Evolutionary conservation across 2,329 filamentous ascomycete species (phyloP), one percentile per base, ranked within the genome.

Genomic region (Penicillium sp.): DNA sequence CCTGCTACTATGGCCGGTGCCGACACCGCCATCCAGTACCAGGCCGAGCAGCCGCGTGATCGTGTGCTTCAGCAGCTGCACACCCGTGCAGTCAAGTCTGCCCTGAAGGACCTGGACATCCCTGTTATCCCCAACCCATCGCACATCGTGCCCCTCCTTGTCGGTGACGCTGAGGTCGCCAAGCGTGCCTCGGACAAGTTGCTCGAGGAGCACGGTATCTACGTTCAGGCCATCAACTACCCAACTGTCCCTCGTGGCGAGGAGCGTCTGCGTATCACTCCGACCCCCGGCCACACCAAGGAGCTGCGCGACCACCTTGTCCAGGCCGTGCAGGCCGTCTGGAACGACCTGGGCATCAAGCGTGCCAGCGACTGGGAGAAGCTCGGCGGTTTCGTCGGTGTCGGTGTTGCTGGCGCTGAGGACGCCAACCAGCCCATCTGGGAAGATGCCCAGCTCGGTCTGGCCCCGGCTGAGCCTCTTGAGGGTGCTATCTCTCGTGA

Each of bases 211-310:
- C 90, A 96, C 80, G 86, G 87, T 60, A 97, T 99, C 72, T 99
- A 99, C 73, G 95, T 99, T 26, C 95, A 99, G 79, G 92, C 91
- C 54, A 98, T 99, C 84, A 99, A 99, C 80, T 98, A 98, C 78
- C 95, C 95, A 2, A 99, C 95, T 51, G 95, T 99, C 3, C 95
- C 95, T 2, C 91, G 96, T 7, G 95, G 95, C n/a, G 93, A 99
- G 80, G 95, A 99, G 77, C 88, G 95, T 57, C 88, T 99, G 55
- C 90, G 95, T 64, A 91, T 99, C 75, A 99, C 95, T 1, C 95
- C 95, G 0, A 99, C 95, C 1, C 95, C 95, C 0, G 95, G 95
- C 44, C 95, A 99, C 75, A 86, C 85, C 54, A 89, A 89, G 77
- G 86, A 90, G 66, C 91, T 90, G 78, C 91, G 92, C 60, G 89